Evolutionary conservation across 345 rosid species (phyloP), one percentile per base, ranked within the genome.

Genomic region (Populus alba): DNA sequence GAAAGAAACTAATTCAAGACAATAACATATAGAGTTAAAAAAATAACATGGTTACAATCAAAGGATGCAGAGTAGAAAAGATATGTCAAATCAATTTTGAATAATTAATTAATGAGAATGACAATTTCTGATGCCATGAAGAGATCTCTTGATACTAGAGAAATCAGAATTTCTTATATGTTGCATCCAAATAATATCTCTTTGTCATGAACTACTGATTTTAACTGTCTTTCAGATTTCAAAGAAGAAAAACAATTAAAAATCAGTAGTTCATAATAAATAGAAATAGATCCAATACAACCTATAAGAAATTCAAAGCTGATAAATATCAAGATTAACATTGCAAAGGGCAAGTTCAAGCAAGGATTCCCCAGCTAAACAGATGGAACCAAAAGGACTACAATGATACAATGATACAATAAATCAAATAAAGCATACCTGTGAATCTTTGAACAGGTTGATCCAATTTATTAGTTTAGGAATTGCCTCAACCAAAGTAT

Each of bases 381-480:
- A 45, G 27, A 13, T 22, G 41, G 53, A 69, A n/a, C 72, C 72
- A 69, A 69, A 5, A 43, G 8, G 17, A 12, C 51, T 2, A 15
- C 51, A 3, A 45, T 45, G 51, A 18, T 15, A 45, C 51, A 45
- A 63, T 63, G 31, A 29, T n/a, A n/a, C 15, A 13, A 13, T 63
- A 7, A 63, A 8, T 12, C 16, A 22, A 63, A 18, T 70, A 69
- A 65, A 68, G 75, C 59, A 65, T 68, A 96, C 99, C 99, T 92
- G 81, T 55, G 94, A 83, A 83, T 86, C 76, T 83, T 79, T 89
- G 89, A 91, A 94, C 66, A 72, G 79, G 55, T 18, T 63, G 79
- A 91, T 89, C 99, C 99, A 96, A 74, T 88, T 87, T 68, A 90
- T 79, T 77, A 96, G 73, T 82, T 87, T 96, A 8, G 97, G 97